phyloP scores from a whole-genome alignment of 2,329 filamentous ascomycete species.

The Paecilomyces formosus region DNA sequence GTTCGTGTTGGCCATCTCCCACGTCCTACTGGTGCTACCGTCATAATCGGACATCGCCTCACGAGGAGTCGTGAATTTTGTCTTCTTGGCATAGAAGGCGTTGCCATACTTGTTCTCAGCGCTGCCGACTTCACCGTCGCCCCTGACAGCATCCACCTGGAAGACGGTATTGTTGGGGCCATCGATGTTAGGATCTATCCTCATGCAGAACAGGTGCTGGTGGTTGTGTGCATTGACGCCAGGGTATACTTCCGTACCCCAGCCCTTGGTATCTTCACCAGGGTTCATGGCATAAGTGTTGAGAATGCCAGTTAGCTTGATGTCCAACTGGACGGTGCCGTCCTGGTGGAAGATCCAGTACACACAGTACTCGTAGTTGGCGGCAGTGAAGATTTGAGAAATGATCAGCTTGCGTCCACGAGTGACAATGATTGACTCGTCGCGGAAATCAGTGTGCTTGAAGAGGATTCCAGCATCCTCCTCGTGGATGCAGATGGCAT shows the following conservation, averaged over 20 bases:
- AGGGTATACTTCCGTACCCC: conserved; percentile 87
- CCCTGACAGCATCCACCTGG: conserved; percentile 67
- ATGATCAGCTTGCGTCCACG: conserved; percentile 78
- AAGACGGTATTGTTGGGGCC: conserved; percentile 79
- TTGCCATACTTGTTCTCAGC: conserved; percentile 83
- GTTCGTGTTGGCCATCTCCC: conserved; percentile 83
- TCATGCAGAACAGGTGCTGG: conserved; percentile 88
- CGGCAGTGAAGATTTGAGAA: conserved; percentile 88
- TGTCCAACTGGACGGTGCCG: conserved; percentile 83
- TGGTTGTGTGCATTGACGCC: conserved; percentile 94
- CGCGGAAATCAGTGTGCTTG: conserved; percentile 91
- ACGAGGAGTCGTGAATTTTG: conserved; percentile 63
- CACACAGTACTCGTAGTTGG: conserved; percentile 87
- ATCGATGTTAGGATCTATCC: conserved; percentile 80
- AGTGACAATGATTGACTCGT: conserved; percentile 79
- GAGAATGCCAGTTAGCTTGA: conserved; percentile 84
- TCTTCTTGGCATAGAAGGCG: conserved; percentile 79
- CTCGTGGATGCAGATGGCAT: conserved; percentile 91
- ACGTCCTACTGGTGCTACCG: conserved; percentile 68
- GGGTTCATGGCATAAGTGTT: conserved; percentile 82
- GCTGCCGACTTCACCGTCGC: conserved; percentile 68
- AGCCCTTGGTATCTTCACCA: conserved; percentile 74
- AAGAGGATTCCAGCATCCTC: conserved; percentile 88
- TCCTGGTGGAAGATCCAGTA: conserved; percentile 93
- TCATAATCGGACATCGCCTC: conserved; percentile 73